Conservation (phyloP, 371 early-diverging fungal species). For the Basidiobolus meristosporus region DNA sequence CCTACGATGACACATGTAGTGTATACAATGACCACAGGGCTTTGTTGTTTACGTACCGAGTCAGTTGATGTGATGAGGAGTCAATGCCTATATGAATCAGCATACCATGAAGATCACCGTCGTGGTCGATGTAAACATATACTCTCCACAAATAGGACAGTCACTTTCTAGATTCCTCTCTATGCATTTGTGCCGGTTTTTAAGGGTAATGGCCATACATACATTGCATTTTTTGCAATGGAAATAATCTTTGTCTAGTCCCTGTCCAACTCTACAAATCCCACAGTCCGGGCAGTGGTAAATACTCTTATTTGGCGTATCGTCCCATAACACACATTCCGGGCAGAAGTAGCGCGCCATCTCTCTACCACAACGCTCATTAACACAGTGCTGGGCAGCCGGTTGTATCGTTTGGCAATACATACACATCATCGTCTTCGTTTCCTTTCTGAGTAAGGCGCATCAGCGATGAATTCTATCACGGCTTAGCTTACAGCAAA, state of each 20-base stretch:
- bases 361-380: constrained; percentile 26
- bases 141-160: constrained; percentile 96
- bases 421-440: constrained; percentile 86
- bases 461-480: too few species aligned
- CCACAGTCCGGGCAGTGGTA: constrained; percentile 90
- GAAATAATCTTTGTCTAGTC: constrained; percentile 61
- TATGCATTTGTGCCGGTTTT: constrained; percentile 76
- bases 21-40: constrained; percentile 93
- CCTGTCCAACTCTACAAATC: constrained; percentile 81
- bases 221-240: constrained; percentile 91
- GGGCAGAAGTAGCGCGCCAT: constrained; percentile 79
- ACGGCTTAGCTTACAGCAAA: too few species aligned
- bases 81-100: too few species aligned
- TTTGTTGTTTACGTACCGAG: too few species aligned
- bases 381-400: constrained; percentile 48
- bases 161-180: constrained; percentile 80
- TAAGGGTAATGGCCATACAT: constrained; percentile 61
- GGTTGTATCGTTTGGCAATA: constrained; percentile 66
- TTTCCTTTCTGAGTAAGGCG: constrained; percentile 29
- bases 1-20: constrained; percentile 65
- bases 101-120: constrained; percentile 77
- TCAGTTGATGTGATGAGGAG: too few species aligned
- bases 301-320: constrained; percentile 55
- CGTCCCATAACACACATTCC: constrained; percentile 87
- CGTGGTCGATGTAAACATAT: constrained; percentile 72